Evolutionary conservation across 2,329 filamentous ascomycete genomes (phyloP).

Genomic region (Cladophialophora chaetospira): DNA sequence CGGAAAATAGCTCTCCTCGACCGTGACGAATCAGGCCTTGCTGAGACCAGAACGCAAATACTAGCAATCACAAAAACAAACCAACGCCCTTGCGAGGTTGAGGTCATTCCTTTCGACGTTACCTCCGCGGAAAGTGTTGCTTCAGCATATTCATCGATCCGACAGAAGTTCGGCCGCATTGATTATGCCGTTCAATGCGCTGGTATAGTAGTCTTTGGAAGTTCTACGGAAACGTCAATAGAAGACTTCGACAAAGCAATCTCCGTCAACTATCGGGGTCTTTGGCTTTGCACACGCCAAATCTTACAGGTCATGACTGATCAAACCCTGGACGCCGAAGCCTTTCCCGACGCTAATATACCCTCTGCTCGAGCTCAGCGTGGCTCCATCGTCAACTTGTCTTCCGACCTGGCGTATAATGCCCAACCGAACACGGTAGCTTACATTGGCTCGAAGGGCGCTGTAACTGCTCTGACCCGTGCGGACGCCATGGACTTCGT

Average conservation of each 20-base stretch:
- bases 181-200: constrained; percentile 61
- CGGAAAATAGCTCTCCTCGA: not conserved
- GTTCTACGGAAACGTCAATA: constrained; percentile 45
- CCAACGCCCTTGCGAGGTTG: too few species aligned
- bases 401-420: constrained; percentile 22
- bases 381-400: constrained; percentile 24
- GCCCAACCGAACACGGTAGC: constrained; percentile 20
- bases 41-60: not conserved
- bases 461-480: constrained; percentile 83
- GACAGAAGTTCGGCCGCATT: constrained; percentile 53
- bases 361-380: not conserved
- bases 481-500: constrained; percentile 70
- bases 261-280: constrained; percentile 62
- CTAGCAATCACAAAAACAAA: not conserved
- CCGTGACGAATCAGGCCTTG: not conserved
- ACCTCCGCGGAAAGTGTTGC: constrained; percentile 47
- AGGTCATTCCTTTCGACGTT: constrained; percentile 51
- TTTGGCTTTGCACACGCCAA: constrained; percentile 3
- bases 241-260: constrained; percentile 66
- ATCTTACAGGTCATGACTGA: not conserved
- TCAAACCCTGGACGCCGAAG: not conserved
- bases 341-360: not conserved
- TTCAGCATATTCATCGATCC: constrained; percentile 45
- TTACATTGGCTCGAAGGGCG: constrained; percentile 91
- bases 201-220: constrained; percentile 49